These are phyloP conservation scores for Jacaranda copaia DNA, from an alignment of 257 asterid species.

Conservation along the genomic window DNA sequence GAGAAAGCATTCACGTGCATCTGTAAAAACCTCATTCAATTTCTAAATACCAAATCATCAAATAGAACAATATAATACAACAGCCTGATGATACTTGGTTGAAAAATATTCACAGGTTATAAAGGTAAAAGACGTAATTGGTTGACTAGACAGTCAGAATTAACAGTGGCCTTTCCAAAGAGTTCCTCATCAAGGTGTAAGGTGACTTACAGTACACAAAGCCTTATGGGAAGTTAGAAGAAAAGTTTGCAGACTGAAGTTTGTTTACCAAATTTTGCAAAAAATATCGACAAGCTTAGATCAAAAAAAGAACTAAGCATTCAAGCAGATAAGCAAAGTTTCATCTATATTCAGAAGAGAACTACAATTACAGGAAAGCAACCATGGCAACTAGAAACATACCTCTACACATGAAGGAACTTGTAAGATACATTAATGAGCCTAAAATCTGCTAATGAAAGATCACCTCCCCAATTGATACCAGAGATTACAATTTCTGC, in stretches of 20 bases:
- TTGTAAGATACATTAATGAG: background rate
- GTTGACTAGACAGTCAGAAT: background rate
- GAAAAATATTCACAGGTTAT: background rate
- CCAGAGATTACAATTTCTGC: too few species aligned
- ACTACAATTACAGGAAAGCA: background rate
- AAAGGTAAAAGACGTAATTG: background rate
- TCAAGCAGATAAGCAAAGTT: too few species aligned
- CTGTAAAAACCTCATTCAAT: slow-evolving; percentile 16
- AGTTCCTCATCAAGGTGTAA: background rate
- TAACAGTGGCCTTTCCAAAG: background rate
- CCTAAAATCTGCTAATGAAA: background rate
- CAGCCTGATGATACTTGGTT: background rate
- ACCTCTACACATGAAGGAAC: background rate
- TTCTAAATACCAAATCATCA: background rate
- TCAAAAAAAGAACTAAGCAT: background rate
- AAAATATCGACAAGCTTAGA: background rate
- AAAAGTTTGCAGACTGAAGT: background rate
- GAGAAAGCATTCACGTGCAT: background rate
- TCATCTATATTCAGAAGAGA: background rate
- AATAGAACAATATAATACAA: background rate
- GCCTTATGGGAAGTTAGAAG: too few species aligned
- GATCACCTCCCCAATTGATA: too few species aligned
- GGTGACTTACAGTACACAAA: background rate
- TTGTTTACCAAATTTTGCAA: background rate
- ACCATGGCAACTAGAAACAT: background rate